Evolutionary conservation across 2,329 filamentous ascomycete genomes (phyloP).

Genomic region (Zelopaecilomyces penicillatus): DNA sequence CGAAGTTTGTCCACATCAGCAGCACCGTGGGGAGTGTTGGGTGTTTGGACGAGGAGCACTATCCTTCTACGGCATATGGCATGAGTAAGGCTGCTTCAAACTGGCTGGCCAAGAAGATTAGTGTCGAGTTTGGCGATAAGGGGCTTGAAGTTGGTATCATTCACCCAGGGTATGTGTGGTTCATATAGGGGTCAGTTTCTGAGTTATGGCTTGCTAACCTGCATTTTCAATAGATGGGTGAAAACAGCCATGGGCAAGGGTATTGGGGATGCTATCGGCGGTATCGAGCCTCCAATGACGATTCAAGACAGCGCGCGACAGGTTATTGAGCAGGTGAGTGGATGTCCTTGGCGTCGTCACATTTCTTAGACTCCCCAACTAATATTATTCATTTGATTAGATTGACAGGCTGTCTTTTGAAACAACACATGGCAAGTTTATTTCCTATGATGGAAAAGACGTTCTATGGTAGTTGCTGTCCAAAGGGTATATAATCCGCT

Average conservation of each 20-base stretch:
- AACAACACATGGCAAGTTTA: conserved; percentile 12
- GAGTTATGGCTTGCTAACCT: not conserved
- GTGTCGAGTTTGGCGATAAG: conserved; percentile 20
- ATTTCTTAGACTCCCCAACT: not conserved
- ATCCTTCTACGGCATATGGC: conserved; percentile 33
- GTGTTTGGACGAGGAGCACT: conserved; percentile 12
- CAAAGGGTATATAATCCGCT: no score
- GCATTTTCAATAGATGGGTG: conserved; percentile 7
- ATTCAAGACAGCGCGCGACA: conserved; percentile 5
- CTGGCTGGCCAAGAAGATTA: conserved; percentile 23
- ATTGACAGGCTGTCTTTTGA: conserved; percentile 8
- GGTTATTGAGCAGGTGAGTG: conserved; percentile 8
- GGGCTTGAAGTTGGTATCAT: conserved; percentile 24
- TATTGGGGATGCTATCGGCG: conserved; percentile 7
- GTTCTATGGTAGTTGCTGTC: conserved; percentile 12
- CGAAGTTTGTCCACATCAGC: conserved; percentile 8
- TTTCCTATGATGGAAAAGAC: conserved; percentile 5
- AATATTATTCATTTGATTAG: not conserved
- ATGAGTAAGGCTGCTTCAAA: conserved; percentile 30
- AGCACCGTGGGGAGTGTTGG: conserved; percentile 11
- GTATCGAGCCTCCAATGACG: conserved; percentile 7
- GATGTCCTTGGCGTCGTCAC: no score
- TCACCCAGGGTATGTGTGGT: conserved; percentile 20
- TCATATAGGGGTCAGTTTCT: not conserved
- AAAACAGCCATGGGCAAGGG: conserved; percentile 9